Evolutionary conservation across 2,329 filamentous ascomycete species (phyloP), one percentile per base, ranked within the genome.

Genomic region (Trichoderma citrinoviride): DNA sequence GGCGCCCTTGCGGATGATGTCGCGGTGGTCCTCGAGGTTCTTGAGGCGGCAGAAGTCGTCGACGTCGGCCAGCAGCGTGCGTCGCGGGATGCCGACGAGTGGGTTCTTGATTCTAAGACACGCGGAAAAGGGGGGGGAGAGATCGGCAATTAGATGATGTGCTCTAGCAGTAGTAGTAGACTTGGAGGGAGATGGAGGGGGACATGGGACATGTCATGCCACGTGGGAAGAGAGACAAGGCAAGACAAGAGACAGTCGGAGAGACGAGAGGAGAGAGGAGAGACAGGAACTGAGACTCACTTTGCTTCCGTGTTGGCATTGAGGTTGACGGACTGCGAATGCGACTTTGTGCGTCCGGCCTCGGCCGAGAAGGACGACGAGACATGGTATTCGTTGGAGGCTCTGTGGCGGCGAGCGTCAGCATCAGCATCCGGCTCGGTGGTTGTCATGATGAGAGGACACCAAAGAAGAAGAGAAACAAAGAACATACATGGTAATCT

Each of bases 1-100:
- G 3, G 90, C 91, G 40, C 90, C 91, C 70, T 88, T 89, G 58
- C 84, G 81, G 58, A 93, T 81, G 17, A 89, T 72, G 3, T 79
- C 77, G 3, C 86, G 76, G 68, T 89, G 82, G 61, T 89, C 84
- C 2, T 78, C 75, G 27, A 93, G 80, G 25, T 81, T 81, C 69
- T 89, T 84, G 47, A 82, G 77, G 15, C 79, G 77, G 44, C 87
- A 88, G 71, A 90, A 91, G n/a, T 79, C 78, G 58, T 86, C 81
- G 37, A 87, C 87, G 58, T 87, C 78, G 43, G 73, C 72, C 62
- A 87, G 75, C 7, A 88, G 80, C 80, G 79, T 68, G 77, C 74
- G 52, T 76, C 79, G 67, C 73, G 84, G 77, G 56, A 87, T 79
- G 43, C 84, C 85, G 29, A 82, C 78, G 3, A 90, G 73, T 25